Evolutionary conservation across 305 asterid genomes (phyloP).

Genomic region (Plantago rigida): DNA sequence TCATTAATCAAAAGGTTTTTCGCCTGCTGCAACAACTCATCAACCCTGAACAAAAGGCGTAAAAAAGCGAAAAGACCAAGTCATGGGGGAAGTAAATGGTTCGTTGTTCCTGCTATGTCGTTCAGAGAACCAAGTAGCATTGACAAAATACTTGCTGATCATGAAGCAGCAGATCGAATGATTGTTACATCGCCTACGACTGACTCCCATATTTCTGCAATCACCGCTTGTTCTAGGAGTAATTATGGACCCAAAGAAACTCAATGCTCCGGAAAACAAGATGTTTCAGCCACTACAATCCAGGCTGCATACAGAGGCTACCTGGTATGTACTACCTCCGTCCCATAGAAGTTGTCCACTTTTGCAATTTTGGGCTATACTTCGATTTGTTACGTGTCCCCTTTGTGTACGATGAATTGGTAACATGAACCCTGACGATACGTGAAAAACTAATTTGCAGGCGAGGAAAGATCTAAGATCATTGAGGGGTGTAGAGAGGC

Average conservation of each 20-base stretch:
- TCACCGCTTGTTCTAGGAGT: neutral
- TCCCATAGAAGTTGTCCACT: no score
- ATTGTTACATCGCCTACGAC: conserved; percentile 31
- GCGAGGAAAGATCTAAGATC: conserved; percentile 80
- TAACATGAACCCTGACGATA: neutral
- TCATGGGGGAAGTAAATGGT: conserved; percentile 48
- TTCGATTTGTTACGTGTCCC: neutral
- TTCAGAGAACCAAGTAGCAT: conserved; percentile 89
- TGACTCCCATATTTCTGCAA: neutral
- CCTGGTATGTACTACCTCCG: conserved; percentile 37
- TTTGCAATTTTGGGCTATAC: no score
- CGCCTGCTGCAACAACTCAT: conserved; percentile 26
- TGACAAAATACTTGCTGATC: conserved; percentile 60
- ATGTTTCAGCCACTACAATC: conserved; percentile 14
- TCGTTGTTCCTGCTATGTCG: conserved; percentile 39
- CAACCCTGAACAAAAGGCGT: conserved; percentile 43
- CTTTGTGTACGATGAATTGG: neutral
- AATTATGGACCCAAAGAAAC: neutral
- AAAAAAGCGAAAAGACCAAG: conserved; percentile 52
- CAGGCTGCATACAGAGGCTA: conserved; percentile 36
- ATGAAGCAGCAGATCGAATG: conserved; percentile 71
- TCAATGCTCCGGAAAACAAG: neutral
- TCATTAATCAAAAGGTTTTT: conserved; percentile 83
- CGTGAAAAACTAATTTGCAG: conserved; percentile 27
- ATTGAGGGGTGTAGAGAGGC: conserved; percentile 82